Evolutionary conservation across 306 rosid species (phyloP).

Genomic region (Mimosa pudica): DNA sequence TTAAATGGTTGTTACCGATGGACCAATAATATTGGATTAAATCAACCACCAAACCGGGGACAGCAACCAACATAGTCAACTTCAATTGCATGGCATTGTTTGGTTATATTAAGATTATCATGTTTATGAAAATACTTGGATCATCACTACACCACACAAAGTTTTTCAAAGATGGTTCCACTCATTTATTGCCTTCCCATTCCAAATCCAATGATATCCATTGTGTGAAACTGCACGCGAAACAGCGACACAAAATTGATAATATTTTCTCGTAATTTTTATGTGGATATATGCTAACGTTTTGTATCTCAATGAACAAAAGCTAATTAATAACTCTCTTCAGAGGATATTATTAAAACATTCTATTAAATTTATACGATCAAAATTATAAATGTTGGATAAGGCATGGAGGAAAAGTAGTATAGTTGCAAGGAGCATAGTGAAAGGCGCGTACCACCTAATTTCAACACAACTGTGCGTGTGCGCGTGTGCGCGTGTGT

Average conservation of each 20-base stretch:
- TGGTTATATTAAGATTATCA: constrained; percentile 40
- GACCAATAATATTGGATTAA: background rate
- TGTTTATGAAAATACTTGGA: constrained; percentile 40
- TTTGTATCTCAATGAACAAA: background rate
- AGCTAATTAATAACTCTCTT: background rate
- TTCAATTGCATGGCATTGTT: constrained; percentile 36
- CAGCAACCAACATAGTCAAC: constrained; percentile 4
- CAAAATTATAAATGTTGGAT: no score
- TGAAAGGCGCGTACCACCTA: no score
- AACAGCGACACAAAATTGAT: background rate
- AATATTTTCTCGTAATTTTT: background rate
- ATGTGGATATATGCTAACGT: constrained; percentile 2
- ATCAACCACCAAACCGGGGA: background rate
- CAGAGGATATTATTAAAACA: background rate
- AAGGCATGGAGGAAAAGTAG: no score
- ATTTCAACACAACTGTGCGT: no score
- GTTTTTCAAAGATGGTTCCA: constrained; percentile 2
- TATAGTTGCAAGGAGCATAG: no score
- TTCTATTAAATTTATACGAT: background rate
- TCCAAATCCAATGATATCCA: background rate
- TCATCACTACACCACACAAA: constrained; percentile 19
- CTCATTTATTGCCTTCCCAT: background rate
- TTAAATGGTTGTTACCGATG: background rate
- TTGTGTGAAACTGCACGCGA: background rate
- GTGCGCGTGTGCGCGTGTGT: no score